Evolutionary conservation across 805 yeast species (phyloP), one percentile per base, ranked within the genome.

Genomic region (Ogataea polymorpha): DNA sequence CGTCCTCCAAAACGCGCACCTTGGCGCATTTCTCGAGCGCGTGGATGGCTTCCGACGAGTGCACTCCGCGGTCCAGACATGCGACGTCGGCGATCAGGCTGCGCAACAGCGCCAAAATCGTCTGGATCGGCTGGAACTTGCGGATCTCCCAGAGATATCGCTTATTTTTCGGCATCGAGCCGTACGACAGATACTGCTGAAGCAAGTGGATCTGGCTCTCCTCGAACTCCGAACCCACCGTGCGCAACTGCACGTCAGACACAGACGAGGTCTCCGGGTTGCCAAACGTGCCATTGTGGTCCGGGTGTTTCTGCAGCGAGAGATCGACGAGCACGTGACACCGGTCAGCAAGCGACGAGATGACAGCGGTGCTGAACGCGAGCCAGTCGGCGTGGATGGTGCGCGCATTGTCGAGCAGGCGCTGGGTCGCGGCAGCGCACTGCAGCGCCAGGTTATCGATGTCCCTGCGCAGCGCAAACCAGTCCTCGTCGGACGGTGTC

Each of bases 111-210:
- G 50, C 31, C 15, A 55, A 21, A 11, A 55, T 28, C 1, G 53
- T 42, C 28, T 55, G 58, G 23, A 55, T 55, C 10, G 60, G 60
- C 29, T 55, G 60, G 37, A 44, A 55, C 29, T 54, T 55, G 26
- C 58, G 36, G 12, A 55, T 53, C 27, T 54, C 58, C 60, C 60
- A 55, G 3, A 54, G 24, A 33, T 47, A 55, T 5, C 49, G 24
- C 3, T 39, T 43, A 41, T 49, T 37, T 16, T 37, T 37, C 9
- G 57, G 60, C 57, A 55, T 49, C 23, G 41, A 35, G 1, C 56
- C 58, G 33, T 55, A 55, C 4, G 46, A 44, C 3, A 45, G 27
- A 28, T 45, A 54, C 33, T 51, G 54, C 5, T 21, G 36, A 21
- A 55, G 36, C n/a, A 54, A 34, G 25, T 49, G 56, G 11, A 54